Evolutionary conservation across 31 red algal genomes (phyloP).

Genomic region (Porphyra umbilicalis): DNA sequence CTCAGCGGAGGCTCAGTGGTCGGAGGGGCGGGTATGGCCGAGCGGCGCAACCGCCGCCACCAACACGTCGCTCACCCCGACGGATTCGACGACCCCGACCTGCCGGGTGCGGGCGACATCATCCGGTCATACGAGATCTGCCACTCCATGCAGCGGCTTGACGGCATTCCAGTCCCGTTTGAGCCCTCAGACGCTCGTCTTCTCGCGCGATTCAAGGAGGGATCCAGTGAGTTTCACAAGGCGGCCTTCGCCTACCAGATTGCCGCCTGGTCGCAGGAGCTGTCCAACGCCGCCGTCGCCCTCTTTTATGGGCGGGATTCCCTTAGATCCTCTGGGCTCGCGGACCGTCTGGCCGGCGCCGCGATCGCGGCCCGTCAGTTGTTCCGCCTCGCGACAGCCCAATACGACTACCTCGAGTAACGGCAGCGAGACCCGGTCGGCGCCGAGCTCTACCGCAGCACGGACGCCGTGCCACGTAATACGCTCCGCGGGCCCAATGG

Average conservation of each 20-base stretch:
- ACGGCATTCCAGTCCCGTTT: neutral
- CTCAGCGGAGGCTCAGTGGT: too few relatives aligned
- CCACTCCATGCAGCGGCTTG: neutral
- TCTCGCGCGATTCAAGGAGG: neutral
- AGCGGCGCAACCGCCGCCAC: too few relatives aligned
- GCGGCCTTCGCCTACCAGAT: neutral
- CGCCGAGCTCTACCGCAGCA: neutral
- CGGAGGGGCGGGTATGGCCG: too few relatives aligned
- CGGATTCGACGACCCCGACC: neutral
- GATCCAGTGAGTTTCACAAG: neutral
- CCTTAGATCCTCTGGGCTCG: neutral
- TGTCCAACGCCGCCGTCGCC: constrained; percentile 11
- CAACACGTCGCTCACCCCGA: too few relatives aligned
- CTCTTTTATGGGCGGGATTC: neutral
- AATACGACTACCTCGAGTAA: neutral
- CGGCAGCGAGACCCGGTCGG: neutral
- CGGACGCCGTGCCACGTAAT: neutral
- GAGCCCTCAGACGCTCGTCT: neutral
- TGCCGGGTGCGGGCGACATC: neutral
- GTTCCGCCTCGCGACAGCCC: neutral
- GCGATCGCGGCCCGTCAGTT: neutral
- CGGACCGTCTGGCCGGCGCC: neutral
- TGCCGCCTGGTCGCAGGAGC: neutral
- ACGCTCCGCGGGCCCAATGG: neutral
- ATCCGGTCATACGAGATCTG: neutral